Base-by-base conservation (phyloP, 2,329 filamentous ascomycete species). In the Stagonosporopsis vannaccii region DNA sequence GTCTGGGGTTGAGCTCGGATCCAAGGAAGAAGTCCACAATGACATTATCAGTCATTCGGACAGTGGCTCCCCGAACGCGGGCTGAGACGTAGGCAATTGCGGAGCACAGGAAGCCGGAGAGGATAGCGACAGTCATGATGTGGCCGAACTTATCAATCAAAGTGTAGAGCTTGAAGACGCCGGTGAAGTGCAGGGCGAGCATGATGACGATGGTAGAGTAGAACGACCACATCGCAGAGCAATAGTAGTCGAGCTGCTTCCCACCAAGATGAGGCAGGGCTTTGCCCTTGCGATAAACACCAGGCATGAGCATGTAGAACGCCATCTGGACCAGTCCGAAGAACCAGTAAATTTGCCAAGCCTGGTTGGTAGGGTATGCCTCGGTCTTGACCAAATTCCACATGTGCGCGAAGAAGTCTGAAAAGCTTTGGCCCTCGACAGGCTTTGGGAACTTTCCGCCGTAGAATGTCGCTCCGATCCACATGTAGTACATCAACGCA, bases 401-500 rank as follows among this genome's bases (percentile, higher is more conserved):
- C 74, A 98, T 77, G 63, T 96, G 88, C 55, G 81, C 77, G 51
- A 85, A 82, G 74, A 97, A 98, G 17, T 94, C 87, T 12, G 71
- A 65, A 73, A 86, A 85, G 65, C 82, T 87, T 81, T 96, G 84
- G 37, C 85, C 90, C 39, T 85, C 74, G 2, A 79, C 79, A 1
- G 87, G 90, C 39, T 80, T 79, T 15, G 95, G 95, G 47, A 96
- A 82, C 61, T 90, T 87, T 66, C 94, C 94, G 73, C 92, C 82
- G 79, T 97, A 99, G 80, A 94, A 97, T 45, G 89, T 93, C 30
- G 94, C 90, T 46, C 95, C 95, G 76, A 96, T 88, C 93, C 93
- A 98, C 93, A 99, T 97, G 80, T 97, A 98, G 85, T 91, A 97
- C 94, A 98, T 98, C 68, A 99, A 84, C 33, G 88, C 60, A n/a